Percentiles rank a stretch among this genome's conserved stretches.
These are phyloP conservation scores for Phanerodontia chrysosporium DNA, from an alignment of 768 basidiomycete species.

Conservation along the genomic window DNA sequence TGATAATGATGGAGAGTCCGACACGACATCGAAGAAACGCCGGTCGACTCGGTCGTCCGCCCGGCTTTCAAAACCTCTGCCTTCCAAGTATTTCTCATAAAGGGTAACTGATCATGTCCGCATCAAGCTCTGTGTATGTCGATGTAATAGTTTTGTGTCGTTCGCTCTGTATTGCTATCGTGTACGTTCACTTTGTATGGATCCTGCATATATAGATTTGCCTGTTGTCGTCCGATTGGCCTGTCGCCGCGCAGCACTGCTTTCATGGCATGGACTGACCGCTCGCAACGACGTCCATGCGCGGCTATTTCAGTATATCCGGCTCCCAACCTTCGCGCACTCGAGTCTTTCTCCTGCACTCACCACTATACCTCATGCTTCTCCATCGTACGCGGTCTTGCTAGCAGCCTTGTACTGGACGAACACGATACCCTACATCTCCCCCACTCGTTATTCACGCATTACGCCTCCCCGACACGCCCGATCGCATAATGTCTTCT, in stretches of 20 bases:
- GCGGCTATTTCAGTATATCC: neutral
- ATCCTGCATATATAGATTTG: neutral
- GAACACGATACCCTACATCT: neutral
- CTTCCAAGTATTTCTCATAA: slow-evolving; percentile 13
- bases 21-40: slow-evolving; percentile 4
- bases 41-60: slow-evolving; percentile 16
- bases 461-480: neutral
- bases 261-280: neutral
- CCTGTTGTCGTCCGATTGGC: neutral
- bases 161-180: neutral
- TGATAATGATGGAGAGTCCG: neutral
- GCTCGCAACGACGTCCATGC: neutral
- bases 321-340: neutral
- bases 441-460: neutral
- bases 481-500: slow-evolving; percentile 15
- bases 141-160: too few species aligned
- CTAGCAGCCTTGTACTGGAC: neutral
- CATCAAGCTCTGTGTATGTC: neutral
- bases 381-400: neutral
- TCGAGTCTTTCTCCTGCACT: slow-evolving; percentile 1
- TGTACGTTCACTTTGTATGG: neutral
- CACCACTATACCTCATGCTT: neutral
- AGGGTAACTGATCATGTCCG: neutral
- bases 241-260: neutral
- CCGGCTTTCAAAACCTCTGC: slow-evolving; percentile 26